Evolutionary conservation across 176 grass and related monocot genomes (phyloP).

Genomic region (Musa schizocarpa): DNA sequence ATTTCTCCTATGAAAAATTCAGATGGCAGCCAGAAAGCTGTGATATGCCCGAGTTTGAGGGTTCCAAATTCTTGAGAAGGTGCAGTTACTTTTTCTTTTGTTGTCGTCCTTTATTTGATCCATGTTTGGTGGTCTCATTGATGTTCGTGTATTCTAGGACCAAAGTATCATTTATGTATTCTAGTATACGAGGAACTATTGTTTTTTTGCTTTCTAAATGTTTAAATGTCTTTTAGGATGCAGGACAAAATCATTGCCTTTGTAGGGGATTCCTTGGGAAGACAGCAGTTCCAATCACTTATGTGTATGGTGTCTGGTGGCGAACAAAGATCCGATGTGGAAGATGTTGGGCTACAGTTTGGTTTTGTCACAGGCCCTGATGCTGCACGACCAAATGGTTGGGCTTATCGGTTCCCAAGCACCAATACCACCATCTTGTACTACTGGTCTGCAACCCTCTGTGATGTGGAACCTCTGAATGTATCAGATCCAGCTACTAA

Average conservation of each 20-base stretch:
- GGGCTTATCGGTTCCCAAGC: slow-evolving; percentile 65
- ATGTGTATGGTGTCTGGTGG: slow-evolving; percentile 87
- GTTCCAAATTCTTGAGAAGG: slow-evolving; percentile 64
- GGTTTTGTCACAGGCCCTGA: slow-evolving; percentile 41
- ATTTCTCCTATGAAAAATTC: slow-evolving; percentile 82
- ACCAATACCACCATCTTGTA: slow-evolving; percentile 89
- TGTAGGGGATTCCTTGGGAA: slow-evolving; percentile 84
- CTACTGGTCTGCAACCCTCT: slow-evolving; percentile 75
- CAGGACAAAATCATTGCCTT: slow-evolving; percentile 84
- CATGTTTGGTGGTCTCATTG: neutral
- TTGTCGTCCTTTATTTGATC: neutral
- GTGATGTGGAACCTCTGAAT: slow-evolving; percentile 71
- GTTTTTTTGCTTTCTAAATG: slow-evolving; percentile 18
- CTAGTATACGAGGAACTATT: slow-evolving; percentile 12
- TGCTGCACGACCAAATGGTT: slow-evolving; percentile 65
- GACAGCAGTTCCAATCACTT: slow-evolving; percentile 89
- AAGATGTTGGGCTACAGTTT: slow-evolving; percentile 51
- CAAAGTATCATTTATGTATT: slow-evolving; percentile 1
- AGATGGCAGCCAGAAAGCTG: slow-evolving; percentile 78
- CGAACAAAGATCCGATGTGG: slow-evolving; percentile 35
- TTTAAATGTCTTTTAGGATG: slow-evolving; percentile 67
- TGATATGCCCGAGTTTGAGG: slow-evolving; percentile 61
- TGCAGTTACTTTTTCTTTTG: neutral
- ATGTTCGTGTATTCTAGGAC: neutral
- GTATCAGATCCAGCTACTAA: slow-evolving; percentile 38